Conservation (phyloP, 2,329 filamentous ascomycete species). For the Ilyonectria mors-panacis region DNA sequence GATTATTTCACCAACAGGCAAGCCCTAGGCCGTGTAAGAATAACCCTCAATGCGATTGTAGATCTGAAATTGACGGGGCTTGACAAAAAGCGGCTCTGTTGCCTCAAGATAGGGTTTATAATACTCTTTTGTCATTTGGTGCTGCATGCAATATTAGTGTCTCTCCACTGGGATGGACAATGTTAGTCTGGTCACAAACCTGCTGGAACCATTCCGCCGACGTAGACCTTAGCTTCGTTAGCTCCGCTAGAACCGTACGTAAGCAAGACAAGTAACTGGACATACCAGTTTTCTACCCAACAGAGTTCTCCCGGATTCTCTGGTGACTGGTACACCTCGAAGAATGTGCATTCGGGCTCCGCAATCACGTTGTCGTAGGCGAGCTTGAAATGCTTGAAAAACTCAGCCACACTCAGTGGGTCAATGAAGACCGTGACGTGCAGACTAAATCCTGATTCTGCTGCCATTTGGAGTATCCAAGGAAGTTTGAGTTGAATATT, state of each 20-base stretch:
- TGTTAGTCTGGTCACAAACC: no score
- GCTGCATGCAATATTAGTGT: background rate
- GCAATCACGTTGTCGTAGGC: conserved; percentile 23
- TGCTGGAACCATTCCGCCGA: no score
- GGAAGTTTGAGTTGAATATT: no score
- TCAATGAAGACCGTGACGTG: conserved; percentile 44
- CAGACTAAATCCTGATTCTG: conserved; percentile 7
- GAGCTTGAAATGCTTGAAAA: conserved; percentile 22
- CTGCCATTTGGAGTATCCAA: no score
- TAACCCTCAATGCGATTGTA: background rate
- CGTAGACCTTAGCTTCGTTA: no score
- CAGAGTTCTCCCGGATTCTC: conserved; percentile 14
- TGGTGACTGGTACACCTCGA: conserved; percentile 30
- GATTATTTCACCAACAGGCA: no score
- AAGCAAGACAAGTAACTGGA: conserved; percentile 7
- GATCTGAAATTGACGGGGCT: conserved; percentile 9
- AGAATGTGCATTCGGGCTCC: conserved; percentile 28
- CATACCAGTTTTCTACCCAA: conserved; percentile 29
- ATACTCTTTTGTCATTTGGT: conserved; percentile 15
- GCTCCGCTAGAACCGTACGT: background rate
- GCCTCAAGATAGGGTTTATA: conserved; percentile 18
- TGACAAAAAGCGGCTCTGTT: conserved; percentile 14
- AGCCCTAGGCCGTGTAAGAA: no score
- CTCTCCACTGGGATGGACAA: no score
- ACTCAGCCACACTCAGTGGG: conserved; percentile 21